A percentile compares a stretch with the other conserved stretches of the same genome.
Conservation (phyloP, 2,329 filamentous ascomycete species). For the Didymella lethalis region DNA sequence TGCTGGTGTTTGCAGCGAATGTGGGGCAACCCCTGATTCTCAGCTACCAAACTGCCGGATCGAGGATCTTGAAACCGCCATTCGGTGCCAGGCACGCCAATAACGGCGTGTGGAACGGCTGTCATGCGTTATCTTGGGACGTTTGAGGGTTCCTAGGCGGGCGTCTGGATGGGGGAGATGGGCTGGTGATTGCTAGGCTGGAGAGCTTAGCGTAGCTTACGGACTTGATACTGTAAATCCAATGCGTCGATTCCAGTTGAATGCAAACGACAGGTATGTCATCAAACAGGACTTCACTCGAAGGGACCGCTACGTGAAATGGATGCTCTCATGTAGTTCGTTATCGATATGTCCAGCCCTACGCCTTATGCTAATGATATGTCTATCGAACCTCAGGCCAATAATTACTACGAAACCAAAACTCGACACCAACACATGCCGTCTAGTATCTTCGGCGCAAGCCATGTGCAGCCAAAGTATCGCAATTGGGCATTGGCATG, state of each 20-base stretch:
- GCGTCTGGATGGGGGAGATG: neutral
- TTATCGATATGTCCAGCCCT: constrained; percentile 7
- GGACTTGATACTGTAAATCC: neutral
- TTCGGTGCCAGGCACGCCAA: constrained; percentile 16
- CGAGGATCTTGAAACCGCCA: constrained; percentile 17
- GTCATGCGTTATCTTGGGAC: constrained; percentile 17
- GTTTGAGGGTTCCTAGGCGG: constrained; percentile 4
- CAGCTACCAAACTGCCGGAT: constrained; percentile 18
- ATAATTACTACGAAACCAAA: constrained; percentile 21
- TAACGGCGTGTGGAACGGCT: constrained; percentile 13
- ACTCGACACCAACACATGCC: neutral
- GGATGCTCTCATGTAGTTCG: constrained; percentile 5
- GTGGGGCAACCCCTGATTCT: constrained; percentile 16
- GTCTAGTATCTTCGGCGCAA: constrained; percentile 20
- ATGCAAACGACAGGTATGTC: neutral
- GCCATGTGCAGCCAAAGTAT: constrained; percentile 60
- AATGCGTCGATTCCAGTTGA: neutral
- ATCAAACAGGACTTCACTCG: neutral
- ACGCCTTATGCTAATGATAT: constrained; percentile 17
- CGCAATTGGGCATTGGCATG: constrained; percentile 68
- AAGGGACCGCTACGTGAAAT: neutral
- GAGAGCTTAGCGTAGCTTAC: constrained; percentile 1
- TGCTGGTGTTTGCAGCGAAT: constrained; percentile 3
- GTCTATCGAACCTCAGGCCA: constrained; percentile 8
- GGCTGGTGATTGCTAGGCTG: constrained; percentile 11